Percentiles rank a stretch among this genome's conserved stretches.
Conservation (phyloP, 2,329 filamentous ascomycete genomes). For the Cladophialophora psammophila region DNA sequence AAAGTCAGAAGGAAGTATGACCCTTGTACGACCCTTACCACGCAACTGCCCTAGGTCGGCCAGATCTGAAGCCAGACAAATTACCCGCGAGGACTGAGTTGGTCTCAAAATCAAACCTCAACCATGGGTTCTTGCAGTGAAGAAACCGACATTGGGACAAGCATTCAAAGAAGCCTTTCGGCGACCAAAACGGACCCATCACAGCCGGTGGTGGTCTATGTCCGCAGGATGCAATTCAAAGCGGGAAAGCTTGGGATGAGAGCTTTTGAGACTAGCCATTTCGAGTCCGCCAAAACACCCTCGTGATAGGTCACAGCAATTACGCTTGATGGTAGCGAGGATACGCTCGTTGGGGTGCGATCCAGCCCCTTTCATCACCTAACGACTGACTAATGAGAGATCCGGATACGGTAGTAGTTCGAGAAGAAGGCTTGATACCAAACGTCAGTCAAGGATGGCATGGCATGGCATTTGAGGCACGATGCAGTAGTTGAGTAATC, state of each 20-base stretch:
- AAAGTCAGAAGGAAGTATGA: slow-evolving; percentile 33
- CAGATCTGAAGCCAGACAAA: background rate
- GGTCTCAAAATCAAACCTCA: background rate
- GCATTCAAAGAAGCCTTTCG: slow-evolving; percentile 1
- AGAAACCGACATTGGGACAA: background rate
- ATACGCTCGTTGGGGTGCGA: background rate
- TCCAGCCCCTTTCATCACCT: background rate
- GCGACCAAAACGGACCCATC: background rate
- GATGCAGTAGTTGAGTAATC: slow-evolving; percentile 19
- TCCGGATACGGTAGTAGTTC: slow-evolving; percentile 25
- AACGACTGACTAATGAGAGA: slow-evolving; percentile 19
- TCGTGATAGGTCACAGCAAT: slow-evolving; percentile 8
- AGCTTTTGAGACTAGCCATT: background rate
- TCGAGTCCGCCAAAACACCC: slow-evolving; percentile 9
- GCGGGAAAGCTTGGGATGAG: background rate
- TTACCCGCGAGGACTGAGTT: background rate
- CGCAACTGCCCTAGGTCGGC: background rate
- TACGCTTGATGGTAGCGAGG: background rate
- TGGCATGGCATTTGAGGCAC: slow-evolving; percentile 2
- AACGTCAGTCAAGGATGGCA: background rate
- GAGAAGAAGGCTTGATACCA: slow-evolving; percentile 2
- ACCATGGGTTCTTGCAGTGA: background rate
- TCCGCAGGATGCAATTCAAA: background rate
- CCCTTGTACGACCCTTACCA: background rate
- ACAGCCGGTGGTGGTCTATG: background rate